Percentiles rank a stretch among this genome's conserved stretches.
Conservation (phyloP, 2,329 filamentous ascomycete genomes). For the Exophiala bonariae region DNA sequence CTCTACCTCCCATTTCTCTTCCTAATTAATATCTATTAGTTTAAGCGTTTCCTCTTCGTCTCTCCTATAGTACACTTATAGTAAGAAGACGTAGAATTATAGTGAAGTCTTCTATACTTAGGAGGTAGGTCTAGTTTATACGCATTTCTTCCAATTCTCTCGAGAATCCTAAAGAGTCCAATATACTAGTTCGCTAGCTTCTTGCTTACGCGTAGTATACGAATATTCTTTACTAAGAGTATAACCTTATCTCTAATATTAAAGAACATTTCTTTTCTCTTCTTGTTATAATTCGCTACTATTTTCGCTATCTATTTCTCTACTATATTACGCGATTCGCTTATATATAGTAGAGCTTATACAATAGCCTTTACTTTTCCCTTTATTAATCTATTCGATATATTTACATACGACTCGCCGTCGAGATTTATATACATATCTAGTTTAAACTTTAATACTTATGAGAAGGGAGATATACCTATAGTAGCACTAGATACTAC, state of each 20-base stretch:
- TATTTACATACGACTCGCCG: not conserved
- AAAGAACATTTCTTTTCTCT: not conserved
- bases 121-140: not conserved
- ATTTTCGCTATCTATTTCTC: no score
- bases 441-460: not conserved
- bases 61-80: not conserved
- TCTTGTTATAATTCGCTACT: not conserved
- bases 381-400: not conserved
- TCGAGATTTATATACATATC: not conserved
- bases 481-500: not conserved
- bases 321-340: no score
- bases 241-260: not conserved
- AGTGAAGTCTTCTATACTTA: not conserved
- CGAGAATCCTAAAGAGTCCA: not conserved
- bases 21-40: not conserved
- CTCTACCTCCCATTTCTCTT: not conserved
- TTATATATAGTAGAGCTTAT: not conserved
- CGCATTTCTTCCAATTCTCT: not conserved
- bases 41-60: not conserved
- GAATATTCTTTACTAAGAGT: not conserved
- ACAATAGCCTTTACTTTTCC: no score
- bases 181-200: not conserved
- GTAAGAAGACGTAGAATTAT: not conserved
- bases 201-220: not conserved
- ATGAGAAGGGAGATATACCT: not conserved